Evolutionary conservation across 2,329 filamentous ascomycete species (phyloP).

Genomic region (Penicillium paneum): DNA sequence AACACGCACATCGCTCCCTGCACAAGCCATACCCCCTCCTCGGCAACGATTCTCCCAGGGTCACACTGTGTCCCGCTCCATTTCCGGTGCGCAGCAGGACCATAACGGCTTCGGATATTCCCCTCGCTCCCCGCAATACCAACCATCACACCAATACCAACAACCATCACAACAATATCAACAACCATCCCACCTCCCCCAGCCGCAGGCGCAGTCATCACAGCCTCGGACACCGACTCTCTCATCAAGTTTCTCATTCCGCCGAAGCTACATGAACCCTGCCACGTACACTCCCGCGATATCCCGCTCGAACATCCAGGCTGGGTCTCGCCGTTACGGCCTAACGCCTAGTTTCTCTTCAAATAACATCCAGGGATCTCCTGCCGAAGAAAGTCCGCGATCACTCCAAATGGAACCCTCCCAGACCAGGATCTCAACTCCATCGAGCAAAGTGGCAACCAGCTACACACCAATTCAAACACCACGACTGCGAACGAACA

Average conservation of each 20-base stretch:
- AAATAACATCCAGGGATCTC: conserved; percentile 17
- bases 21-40: conserved; percentile 29
- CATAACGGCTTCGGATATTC: conserved; percentile 18
- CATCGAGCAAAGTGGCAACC: conserved; percentile 36
- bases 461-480: conserved; percentile 42
- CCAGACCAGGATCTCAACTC: conserved; percentile 33
- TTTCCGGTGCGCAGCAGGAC: conserved; percentile 25
- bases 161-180: too few species aligned
- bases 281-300: conserved; percentile 35
- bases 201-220: conserved; percentile 10
- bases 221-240: conserved; percentile 31
- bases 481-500: conserved; percentile 37
- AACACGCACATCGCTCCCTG: conserved; percentile 28
- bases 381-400: conserved; percentile 20
- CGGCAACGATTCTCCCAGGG: conserved; percentile 35
- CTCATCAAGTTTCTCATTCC: conserved; percentile 34
- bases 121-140: conserved; percentile 24
- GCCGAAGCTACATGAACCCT: conserved; percentile 37
- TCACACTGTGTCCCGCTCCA: conserved; percentile 26
- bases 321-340: conserved; percentile 42
- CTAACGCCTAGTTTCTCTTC: conserved; percentile 21
- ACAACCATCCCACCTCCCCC: conserved; percentile 21
- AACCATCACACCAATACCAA: conserved; percentile 25
- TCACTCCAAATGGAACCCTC: conserved; percentile 21
- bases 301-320: conserved; percentile 41